phyloP scores from a whole-genome alignment of 257 asterid genomes.

The Scutellaria baicalensis region DNA sequence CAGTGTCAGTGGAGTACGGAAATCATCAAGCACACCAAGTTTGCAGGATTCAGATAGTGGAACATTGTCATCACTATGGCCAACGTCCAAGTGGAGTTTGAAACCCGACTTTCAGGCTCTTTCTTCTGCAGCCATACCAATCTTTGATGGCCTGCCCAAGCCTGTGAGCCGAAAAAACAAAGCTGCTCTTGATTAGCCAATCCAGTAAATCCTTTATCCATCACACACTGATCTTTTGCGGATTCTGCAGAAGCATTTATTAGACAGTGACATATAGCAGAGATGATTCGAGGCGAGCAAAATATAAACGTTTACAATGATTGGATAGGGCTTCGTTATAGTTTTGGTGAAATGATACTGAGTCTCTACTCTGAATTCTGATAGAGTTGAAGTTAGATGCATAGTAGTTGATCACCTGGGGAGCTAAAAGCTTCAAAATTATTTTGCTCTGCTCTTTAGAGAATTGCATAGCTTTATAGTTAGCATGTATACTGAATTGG shows the following conservation, averaged over 20 bases:
- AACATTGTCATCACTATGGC: constrained; percentile 58
- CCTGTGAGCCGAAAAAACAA: constrained; percentile 60
- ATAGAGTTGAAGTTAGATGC: constrained; percentile 8
- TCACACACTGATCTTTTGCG: neutral
- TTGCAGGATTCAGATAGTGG: constrained; percentile 64
- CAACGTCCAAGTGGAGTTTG: constrained; percentile 66
- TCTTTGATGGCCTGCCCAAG: constrained; percentile 76
- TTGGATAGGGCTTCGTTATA: neutral
- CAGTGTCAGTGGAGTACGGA: constrained; percentile 37
- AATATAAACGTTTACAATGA: neutral
- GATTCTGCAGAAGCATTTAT: constrained; percentile 8
- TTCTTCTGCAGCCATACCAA: constrained; percentile 66
- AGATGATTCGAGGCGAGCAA: neutral
- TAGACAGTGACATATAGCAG: neutral
- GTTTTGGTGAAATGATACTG: constrained; percentile 1
- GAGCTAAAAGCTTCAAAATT: neutral
- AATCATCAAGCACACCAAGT: constrained; percentile 77
- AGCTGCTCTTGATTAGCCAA: constrained; percentile 61
- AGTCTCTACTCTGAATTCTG: neutral
- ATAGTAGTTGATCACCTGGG: constrained; percentile 11
- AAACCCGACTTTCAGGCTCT: constrained; percentile 72
- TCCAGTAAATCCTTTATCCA: neutral
- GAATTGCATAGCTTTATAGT: neutral
- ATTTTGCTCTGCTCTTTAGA: constrained; percentile 2
- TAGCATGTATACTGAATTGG: constrained; percentile 1